Evolutionary conservation across 2,329 filamentous ascomycete genomes (phyloP).

Genomic region (Aureobasidium sp.): DNA sequence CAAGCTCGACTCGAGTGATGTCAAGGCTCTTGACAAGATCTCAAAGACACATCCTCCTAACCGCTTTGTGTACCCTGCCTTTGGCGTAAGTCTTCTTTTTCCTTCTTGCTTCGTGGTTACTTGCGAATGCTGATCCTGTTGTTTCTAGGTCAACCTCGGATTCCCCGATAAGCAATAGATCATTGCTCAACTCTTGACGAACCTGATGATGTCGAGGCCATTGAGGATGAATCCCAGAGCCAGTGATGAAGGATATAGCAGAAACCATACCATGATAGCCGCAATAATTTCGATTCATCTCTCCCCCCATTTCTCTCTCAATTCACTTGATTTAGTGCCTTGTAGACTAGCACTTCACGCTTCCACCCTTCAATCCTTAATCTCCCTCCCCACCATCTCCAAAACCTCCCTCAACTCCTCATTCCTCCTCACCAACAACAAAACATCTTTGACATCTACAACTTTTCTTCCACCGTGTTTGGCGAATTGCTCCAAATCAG

Average conservation of each 20-base stretch:
- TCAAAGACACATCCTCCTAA: slow-evolving; percentile 52
- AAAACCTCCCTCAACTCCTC: slow-evolving; percentile 84
- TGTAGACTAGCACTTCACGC: background rate
- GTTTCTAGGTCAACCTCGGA: slow-evolving; percentile 45
- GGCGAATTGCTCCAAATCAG: slow-evolving; percentile 71
- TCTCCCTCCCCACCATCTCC: slow-evolving; percentile 44
- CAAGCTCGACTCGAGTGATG: slow-evolving; percentile 69
- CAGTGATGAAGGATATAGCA: too few species aligned
- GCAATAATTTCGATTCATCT: background rate
- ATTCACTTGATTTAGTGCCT: background rate
- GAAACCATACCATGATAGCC: background rate
- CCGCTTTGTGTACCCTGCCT: slow-evolving; percentile 54
- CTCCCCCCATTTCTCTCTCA: background rate
- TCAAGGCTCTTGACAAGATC: slow-evolving; percentile 55
- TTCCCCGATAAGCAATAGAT: slow-evolving; percentile 52
- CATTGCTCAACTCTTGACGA: background rate
- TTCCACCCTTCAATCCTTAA: background rate
- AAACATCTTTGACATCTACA: slow-evolving; percentile 86
- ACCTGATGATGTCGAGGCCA: background rate
- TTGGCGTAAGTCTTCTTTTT: slow-evolving; percentile 40
- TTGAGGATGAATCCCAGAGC: background rate
- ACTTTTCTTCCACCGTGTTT: slow-evolving; percentile 85
- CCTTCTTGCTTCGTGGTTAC: background rate
- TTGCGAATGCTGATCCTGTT: slow-evolving; percentile 21
- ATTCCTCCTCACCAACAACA: slow-evolving; percentile 88